Evolutionary conservation across 805 yeast genomes (phyloP).

Genomic region (Cyberlindnera veronae): DNA sequence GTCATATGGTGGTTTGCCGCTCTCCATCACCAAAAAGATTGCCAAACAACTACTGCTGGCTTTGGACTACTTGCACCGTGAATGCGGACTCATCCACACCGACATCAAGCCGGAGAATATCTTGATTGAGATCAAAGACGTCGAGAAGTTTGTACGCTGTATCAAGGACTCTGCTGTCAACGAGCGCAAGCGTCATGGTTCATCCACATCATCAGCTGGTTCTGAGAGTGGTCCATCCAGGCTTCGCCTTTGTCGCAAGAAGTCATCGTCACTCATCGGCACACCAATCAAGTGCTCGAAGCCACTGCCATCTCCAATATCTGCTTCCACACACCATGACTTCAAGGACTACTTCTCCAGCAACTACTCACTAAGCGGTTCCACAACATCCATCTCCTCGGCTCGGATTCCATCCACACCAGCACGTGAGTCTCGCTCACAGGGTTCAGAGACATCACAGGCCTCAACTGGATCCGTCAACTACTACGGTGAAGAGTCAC

Average conservation of each 20-base stretch:
- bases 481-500: conserved; percentile 16
- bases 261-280: background rate
- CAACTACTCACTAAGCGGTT: conserved; percentile 7
- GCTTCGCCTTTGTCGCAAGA: background rate
- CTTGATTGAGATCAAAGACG: conserved; percentile 50
- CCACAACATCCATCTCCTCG: conserved; percentile 1
- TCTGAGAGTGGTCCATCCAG: conserved; percentile 6
- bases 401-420: background rate
- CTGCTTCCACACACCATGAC: conserved; percentile 15
- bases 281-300: conserved; percentile 37
- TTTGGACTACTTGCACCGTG: conserved; percentile 54
- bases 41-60: conserved; percentile 53
- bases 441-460: conserved; percentile 2
- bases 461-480: conserved; percentile 12
- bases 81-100: conserved; percentile 68
- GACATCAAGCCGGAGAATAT: conserved; percentile 77
- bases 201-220: conserved; percentile 10
- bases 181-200: conserved; percentile 25
- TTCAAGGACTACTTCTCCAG: conserved; percentile 13
- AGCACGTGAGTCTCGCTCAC: conserved; percentile 8
- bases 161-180: conserved; percentile 4
- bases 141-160: conserved; percentile 42
- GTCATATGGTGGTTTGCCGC: conserved; percentile 51
- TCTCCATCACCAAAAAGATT: conserved; percentile 51
- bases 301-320: conserved; percentile 45